Evolutionary conservation across 2,329 filamentous ascomycete genomes (phyloP).

Genomic region (Clonostachys solani): DNA sequence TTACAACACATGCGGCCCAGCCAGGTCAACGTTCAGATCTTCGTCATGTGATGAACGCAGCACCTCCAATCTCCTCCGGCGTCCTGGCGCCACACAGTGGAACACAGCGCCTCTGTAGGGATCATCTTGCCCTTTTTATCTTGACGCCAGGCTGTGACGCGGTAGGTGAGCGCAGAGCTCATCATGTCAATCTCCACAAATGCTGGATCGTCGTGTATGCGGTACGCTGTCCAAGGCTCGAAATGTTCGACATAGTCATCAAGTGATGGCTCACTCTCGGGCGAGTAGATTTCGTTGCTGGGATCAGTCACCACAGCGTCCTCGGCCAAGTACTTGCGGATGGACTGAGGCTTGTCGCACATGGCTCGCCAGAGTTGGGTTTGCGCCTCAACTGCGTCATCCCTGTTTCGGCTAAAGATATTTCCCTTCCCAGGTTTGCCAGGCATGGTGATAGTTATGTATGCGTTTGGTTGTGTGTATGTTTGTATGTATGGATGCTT

Average conservation of each 20-base stretch:
- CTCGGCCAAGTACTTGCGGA: slow-evolving; percentile 25
- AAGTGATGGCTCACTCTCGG: slow-evolving; percentile 20
- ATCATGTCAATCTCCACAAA: slow-evolving; percentile 32
- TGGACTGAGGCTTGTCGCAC: slow-evolving; percentile 22
- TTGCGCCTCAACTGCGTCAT: slow-evolving; percentile 25
- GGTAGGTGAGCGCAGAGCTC: slow-evolving; percentile 21
- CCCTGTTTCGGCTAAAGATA: slow-evolving; percentile 26
- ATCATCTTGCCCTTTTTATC: slow-evolving; percentile 17
- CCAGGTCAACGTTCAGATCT: neutral
- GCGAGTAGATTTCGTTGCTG: slow-evolving; percentile 20
- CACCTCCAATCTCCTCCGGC: slow-evolving; percentile 26
- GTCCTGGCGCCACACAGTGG: slow-evolving; percentile 23
- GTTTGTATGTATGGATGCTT: neutral
- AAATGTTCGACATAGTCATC: slow-evolving; percentile 23
- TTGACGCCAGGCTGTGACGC: slow-evolving; percentile 24
- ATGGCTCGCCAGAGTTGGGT: slow-evolving; percentile 27
- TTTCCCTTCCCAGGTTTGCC: slow-evolving; percentile 8
- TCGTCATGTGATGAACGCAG: slow-evolving; percentile 24
- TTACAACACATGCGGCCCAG: neutral
- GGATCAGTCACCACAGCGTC: slow-evolving; percentile 24
- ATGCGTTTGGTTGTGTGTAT: neutral
- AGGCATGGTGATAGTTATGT: slow-evolving; percentile 3
- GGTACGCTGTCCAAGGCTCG: slow-evolving; percentile 28
- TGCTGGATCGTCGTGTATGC: slow-evolving; percentile 25
- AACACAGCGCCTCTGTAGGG: slow-evolving; percentile 24